Conservation (phyloP, 371 early-diverging fungal genomes). For the Mucor velutinosus region DNA sequence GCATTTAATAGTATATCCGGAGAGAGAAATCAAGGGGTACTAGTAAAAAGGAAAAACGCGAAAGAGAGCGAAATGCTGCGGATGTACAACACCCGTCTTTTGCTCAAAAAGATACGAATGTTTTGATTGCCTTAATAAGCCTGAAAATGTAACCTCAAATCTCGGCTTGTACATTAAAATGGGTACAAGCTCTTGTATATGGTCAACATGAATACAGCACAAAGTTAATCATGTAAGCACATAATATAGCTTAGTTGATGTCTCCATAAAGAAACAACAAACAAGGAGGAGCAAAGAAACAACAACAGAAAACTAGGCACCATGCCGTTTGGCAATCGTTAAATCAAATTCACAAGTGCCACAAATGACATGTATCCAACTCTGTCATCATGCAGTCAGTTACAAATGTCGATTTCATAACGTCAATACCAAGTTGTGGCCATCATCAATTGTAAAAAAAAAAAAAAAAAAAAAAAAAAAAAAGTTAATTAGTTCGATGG, state of each 20-base stretch:
- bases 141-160: neutral
- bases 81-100: neutral
- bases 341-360: neutral
- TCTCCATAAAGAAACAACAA: neutral
- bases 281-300: neutral
- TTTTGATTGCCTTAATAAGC: neutral
- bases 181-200: neutral
- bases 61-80: neutral
- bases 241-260: neutral
- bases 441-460: neutral
- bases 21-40: neutral
- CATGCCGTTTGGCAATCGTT: neutral
- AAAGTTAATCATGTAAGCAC: neutral
- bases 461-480: neutral
- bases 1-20: neutral
- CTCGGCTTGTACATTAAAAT: neutral
- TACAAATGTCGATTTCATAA: neutral
- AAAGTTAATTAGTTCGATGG: neutral
- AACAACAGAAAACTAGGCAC: neutral
- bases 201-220: neutral
- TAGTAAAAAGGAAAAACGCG: neutral
- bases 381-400: neutral
- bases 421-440: neutral
- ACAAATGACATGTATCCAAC: neutral
- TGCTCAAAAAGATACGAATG: neutral